Evolutionary conservation across 75 land plant genomes (phyloP).

Genomic region (Pseudotsuga menziesii): DNA sequence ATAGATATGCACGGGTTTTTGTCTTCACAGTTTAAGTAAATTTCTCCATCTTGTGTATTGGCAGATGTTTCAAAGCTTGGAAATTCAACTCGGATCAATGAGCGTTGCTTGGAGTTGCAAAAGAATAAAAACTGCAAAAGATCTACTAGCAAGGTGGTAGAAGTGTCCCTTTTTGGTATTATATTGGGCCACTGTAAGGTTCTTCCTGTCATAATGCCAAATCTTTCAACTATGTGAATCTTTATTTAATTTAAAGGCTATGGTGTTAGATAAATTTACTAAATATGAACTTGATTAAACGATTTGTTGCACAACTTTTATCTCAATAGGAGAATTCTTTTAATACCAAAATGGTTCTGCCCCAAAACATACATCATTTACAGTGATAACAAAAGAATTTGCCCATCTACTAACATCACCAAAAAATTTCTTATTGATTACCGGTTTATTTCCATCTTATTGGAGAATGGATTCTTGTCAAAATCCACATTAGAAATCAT

Average conservation of each 20-base stretch:
- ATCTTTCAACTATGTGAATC: not conserved
- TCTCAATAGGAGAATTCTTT: too few species aligned
- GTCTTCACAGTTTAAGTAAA: not conserved
- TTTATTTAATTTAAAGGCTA: not conserved
- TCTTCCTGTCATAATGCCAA: not conserved
- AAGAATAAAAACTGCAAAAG: slow-evolving; percentile 41
- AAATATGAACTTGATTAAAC: not conserved
- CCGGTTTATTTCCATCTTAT: too few species aligned
- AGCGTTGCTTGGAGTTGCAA: slow-evolving; percentile 91
- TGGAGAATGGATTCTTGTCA: too few species aligned
- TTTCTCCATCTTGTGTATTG: not conserved
- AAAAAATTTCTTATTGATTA: too few species aligned
- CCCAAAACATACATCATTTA: too few species aligned
- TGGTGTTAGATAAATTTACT: not conserved
- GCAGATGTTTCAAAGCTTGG: slow-evolving; percentile 79
- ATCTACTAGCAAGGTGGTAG: slow-evolving; percentile 55
- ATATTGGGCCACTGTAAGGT: not conserved
- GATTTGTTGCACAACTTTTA: not conserved
- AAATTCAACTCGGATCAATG: slow-evolving; percentile 67
- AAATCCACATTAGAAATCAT: too few species aligned
- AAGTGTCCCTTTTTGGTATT: not conserved
- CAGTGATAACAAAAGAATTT: too few species aligned
- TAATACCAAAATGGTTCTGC: too few species aligned
- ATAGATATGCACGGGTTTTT: not conserved
- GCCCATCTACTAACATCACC: too few species aligned